These are phyloP conservation scores for Polytrichum formosum DNA, from an alignment of 225 moss, liverwort and hornwort genomes.

Conservation along the genomic window DNA sequence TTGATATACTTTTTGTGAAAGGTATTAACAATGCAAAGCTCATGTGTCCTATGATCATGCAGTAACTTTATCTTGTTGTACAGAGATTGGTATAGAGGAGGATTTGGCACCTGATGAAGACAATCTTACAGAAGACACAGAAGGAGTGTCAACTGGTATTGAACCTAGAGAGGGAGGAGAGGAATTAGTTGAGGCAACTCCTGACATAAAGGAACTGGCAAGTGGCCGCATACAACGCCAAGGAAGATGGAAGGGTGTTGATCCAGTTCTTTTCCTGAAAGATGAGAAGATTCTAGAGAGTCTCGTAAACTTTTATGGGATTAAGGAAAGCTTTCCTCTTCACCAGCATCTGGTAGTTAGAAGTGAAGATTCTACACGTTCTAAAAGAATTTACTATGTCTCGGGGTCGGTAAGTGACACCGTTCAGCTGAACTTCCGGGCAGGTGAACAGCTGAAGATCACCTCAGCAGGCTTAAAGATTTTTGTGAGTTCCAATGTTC, in stretches of 20 bases:
- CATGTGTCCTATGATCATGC: too few relatives aligned
- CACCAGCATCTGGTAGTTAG: slow-evolving; percentile 74
- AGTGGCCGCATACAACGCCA: slow-evolving; percentile 64
- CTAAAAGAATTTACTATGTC: slow-evolving; percentile 88
- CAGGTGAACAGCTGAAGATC: slow-evolving; percentile 80
- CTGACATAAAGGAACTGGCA: slow-evolving; percentile 19
- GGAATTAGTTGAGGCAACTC: slow-evolving; percentile 13
- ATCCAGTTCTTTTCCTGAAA: slow-evolving; percentile 77
- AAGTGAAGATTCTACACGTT: slow-evolving; percentile 75
- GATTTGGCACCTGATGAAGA: slow-evolving; percentile 8
- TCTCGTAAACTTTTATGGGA: slow-evolving; percentile 71
- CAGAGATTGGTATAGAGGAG: slow-evolving; percentile 24
- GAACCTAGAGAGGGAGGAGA: slow-evolving; percentile 22
- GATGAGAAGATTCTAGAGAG: slow-evolving; percentile 72
- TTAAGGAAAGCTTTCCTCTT: slow-evolving; percentile 68
- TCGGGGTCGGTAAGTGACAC: slow-evolving; percentile 57
- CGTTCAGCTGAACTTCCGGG: slow-evolving; percentile 53
- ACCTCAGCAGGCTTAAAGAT: slow-evolving; percentile 89
- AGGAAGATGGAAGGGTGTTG: slow-evolving; percentile 93
- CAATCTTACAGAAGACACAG: slow-evolving; percentile 10
- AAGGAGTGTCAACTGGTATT: slow-evolving; percentile 7
- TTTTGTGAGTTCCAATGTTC: slow-evolving; percentile 56
- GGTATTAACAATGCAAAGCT: background rate
- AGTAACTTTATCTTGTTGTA: background rate
- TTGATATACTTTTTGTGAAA: background rate